These are phyloP conservation scores for Talaromyces sp. DNA, from an alignment of 2,329 filamentous ascomycete genomes.

Conservation along the genomic window DNA sequence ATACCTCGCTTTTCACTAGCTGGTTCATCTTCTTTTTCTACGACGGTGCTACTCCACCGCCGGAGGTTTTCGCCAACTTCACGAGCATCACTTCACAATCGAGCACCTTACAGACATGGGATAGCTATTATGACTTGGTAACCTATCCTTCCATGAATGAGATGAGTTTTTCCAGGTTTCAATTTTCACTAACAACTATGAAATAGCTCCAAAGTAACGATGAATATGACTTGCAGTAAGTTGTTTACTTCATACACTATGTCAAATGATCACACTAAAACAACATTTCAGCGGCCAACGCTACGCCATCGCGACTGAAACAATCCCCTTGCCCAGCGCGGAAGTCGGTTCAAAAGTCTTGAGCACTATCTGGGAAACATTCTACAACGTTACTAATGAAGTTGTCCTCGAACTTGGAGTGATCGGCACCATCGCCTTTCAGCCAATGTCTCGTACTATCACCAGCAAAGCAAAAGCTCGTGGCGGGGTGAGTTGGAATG, in stretches of 20 bases:
- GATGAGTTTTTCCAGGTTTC: neutral
- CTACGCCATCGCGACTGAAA: constrained; percentile 38
- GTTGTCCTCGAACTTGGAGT: constrained; percentile 24
- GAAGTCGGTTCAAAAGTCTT: constrained; percentile 25
- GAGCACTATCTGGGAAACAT: constrained; percentile 29
- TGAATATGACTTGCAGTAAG: constrained; percentile 24
- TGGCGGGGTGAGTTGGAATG: constrained; percentile 28
- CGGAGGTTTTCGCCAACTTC: constrained; percentile 54
- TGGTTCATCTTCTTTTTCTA: constrained; percentile 62
- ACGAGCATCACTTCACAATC: constrained; percentile 40
- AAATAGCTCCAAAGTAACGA: constrained; percentile 38
- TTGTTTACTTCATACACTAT: neutral
- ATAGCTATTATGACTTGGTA: constrained; percentile 45
- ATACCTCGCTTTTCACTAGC: constrained; percentile 43
- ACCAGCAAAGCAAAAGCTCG: constrained; percentile 27
- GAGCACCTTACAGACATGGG: constrained; percentile 44
- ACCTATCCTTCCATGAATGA: constrained; percentile 8
- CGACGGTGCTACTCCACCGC: constrained; percentile 51
- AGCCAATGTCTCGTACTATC: constrained; percentile 31
- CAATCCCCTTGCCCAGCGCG: constrained; percentile 30
- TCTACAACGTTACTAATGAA: constrained; percentile 23
- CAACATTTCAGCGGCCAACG: constrained; percentile 26
- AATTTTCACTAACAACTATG: neutral
- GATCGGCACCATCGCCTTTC: constrained; percentile 31
- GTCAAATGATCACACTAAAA: neutral